Evolutionary conservation across 2,329 filamentous ascomycete species (phyloP).

Genomic region (Phyllosticta citriasiana): DNA sequence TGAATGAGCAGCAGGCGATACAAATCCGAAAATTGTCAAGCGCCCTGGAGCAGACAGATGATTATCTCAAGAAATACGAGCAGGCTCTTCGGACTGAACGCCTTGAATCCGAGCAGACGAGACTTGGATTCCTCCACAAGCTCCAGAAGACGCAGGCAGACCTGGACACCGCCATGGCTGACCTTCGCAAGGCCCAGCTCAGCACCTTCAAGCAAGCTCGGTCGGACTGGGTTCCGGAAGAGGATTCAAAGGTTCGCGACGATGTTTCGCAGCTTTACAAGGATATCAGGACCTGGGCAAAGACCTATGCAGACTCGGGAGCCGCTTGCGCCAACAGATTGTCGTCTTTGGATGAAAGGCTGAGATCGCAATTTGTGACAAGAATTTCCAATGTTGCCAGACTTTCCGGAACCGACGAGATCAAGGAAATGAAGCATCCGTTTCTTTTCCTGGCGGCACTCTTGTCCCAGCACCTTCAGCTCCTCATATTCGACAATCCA

Average conservation of each 20-base stretch:
- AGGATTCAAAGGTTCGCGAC: neutral
- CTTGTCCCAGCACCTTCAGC: neutral
- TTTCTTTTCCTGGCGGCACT: constrained; percentile 2
- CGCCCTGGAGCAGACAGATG: too few relatives aligned
- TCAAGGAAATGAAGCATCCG: neutral
- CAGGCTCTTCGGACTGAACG: neutral
- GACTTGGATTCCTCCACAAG: neutral
- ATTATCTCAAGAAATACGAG: too few relatives aligned
- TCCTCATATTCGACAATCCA: neutral
- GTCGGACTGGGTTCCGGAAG: neutral
- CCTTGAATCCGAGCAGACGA: neutral
- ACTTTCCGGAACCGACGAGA: neutral
- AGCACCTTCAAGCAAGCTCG: neutral
- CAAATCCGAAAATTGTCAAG: too few relatives aligned
- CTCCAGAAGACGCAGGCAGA: neutral
- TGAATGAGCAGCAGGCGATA: too few relatives aligned
- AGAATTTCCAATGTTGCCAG: neutral
- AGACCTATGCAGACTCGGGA: neutral
- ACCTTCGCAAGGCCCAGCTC: neutral
- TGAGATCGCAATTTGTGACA: neutral
- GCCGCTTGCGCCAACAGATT: neutral
- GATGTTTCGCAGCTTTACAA: neutral
- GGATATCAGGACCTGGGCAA: neutral
- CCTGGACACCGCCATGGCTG: neutral
- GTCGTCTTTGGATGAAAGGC: neutral